phyloP scores from a whole-genome alignment of 75 land plant genomes.

The Isoetes taiwanensis region DNA sequence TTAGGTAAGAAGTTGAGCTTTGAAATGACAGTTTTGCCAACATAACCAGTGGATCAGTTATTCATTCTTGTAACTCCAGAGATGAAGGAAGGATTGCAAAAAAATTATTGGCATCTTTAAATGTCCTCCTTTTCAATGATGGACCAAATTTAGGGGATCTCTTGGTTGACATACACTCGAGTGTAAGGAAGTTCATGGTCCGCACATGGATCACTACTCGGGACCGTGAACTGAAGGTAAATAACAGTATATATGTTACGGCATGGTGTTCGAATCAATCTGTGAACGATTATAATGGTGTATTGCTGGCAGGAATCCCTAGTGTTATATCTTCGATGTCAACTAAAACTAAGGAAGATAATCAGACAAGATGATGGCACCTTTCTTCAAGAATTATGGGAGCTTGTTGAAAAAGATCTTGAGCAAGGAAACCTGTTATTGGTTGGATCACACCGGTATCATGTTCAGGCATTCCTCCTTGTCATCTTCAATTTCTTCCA shows the following conservation, averaged over 20 bases:
- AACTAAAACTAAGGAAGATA: constrained; percentile 43
- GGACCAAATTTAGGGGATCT: constrained; percentile 65
- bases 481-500: neutral
- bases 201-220: constrained; percentile 69
- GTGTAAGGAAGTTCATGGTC: constrained; percentile 43
- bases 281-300: neutral
- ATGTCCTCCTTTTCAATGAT: constrained; percentile 56
- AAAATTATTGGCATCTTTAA: constrained; percentile 67
- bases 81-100: constrained; percentile 72
- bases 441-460: constrained; percentile 42
- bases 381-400: constrained; percentile 48
- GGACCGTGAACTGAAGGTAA: constrained; percentile 69
- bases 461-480: neutral
- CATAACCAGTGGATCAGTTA: neutral
- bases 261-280: no score
- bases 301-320: constrained; percentile 44
- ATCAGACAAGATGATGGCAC: constrained; percentile 26
- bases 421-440: no score
- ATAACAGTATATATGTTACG: no score
- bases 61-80: constrained; percentile 20
- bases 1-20: constrained; percentile 33
- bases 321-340: constrained; percentile 46
- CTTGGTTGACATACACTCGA: constrained; percentile 46
- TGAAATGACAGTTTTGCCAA: neutral
- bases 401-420: constrained; percentile 62